Base-by-base conservation (phyloP, 2,329 filamentous ascomycete genomes). In the Aspergillus transmontanensis region DNA sequence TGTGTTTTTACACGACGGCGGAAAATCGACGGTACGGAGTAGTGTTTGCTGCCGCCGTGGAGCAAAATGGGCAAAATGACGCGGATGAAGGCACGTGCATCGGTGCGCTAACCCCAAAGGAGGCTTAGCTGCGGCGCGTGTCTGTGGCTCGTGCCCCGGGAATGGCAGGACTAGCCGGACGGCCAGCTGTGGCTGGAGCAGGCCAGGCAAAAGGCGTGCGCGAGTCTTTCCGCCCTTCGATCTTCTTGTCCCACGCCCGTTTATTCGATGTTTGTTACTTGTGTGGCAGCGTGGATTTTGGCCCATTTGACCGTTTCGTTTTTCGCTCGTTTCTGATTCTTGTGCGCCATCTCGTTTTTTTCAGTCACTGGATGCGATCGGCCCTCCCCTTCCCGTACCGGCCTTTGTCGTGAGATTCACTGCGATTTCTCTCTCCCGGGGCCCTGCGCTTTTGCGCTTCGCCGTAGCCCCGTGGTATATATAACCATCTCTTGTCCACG, bases 401-500 rank as follows among this genome's bases (percentile, higher is more conserved):
- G 54, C 26, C 19, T 45, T 51, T 32, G 28, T 51, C 48, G 16
- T 51, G 48, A 51, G 48, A 32, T 34, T 51, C 48, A 32, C 28
- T 51, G 19, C 48, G 41, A 46, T 59, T 58, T 43, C 45, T 55
- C 28, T 30, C 48, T 53, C 51, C 39, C 36, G 45, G 57, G 57
- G 57, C 51, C 50, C 59, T 61, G 61, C 61, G 62, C 61, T 61
- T 59, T 59, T 63, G 56, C 55, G 43, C 54, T 54, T 57, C 45
- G 46, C 55, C 60, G 23, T 54, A 28, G 46, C 48, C 46, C 45
- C 45, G 48, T 43, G 51, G 55, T 43, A 57, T 57, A 43, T 21
- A 41, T 30, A 45, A 21, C 51, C 50, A 72, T 60, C 73, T 67
- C 56, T 66, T 69, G 58, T 21, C 36, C 57, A 59, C 30, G n/a